Conservation (phyloP, 1,284 basidiomycete genomes). For the Trichosporon coremiiforme region DNA sequence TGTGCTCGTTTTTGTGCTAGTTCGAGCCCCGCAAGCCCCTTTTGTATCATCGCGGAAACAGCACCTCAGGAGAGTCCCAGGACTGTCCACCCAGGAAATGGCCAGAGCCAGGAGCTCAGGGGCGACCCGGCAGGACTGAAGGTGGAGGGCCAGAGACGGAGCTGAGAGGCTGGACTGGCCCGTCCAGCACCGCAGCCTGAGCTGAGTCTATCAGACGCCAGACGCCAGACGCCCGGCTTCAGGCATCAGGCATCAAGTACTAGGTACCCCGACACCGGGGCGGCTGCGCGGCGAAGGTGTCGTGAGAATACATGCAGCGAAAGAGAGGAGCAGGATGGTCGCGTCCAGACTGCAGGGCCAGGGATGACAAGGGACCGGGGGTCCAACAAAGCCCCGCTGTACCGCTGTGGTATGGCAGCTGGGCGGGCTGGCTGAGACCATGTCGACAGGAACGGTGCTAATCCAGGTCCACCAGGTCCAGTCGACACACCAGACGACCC, state of each 20-base stretch:
- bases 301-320: background rate
- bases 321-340: background rate
- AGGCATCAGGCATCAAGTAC: background rate
- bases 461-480: background rate
- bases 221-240: too few species aligned
- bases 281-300: background rate
- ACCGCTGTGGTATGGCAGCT: background rate
- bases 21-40: background rate
- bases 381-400: background rate
- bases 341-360: background rate
- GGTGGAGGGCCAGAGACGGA: background rate
- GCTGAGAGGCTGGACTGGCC: background rate
- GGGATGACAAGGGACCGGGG: background rate
- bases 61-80: background rate
- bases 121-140: background rate
- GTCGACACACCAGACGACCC: slow-evolving; percentile 1
- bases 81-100: background rate
- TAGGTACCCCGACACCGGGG: background rate
- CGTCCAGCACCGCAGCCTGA: background rate
- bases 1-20: slow-evolving; percentile 3
- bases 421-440: slow-evolving; percentile 5
- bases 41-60: slow-evolving; percentile 11
- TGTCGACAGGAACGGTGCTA: background rate
- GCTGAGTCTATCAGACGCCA: background rate
- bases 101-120: background rate